A percentile compares a stretch with the other conserved stretches of the same genome.
phyloP scores from a whole-genome alignment of 352 stramenopile species.

The Pythium biforme region DNA sequence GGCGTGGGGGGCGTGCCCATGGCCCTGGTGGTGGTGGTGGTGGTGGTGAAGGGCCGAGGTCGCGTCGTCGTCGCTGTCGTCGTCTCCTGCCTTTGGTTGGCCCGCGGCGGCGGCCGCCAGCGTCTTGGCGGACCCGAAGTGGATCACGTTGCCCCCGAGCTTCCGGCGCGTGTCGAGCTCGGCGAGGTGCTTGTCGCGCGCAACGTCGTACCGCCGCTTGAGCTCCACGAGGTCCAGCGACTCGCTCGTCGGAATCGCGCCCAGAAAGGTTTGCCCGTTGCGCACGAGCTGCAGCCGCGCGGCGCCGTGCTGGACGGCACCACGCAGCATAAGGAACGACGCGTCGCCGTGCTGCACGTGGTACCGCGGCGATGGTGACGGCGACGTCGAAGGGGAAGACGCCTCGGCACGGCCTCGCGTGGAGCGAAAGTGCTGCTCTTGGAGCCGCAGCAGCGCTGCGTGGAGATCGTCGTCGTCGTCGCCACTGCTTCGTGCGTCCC shows the following conservation, averaged over 20 bases:
- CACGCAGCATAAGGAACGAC: slow-evolving; percentile 49
- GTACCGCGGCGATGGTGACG: slow-evolving; percentile 7
- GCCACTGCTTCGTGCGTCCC: not conserved
- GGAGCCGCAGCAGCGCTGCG: slow-evolving; percentile 7
- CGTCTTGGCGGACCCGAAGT: not conserved
- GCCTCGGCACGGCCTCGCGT: not conserved
- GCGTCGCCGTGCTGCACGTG: slow-evolving; percentile 28
- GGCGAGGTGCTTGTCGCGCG: slow-evolving; percentile 6
- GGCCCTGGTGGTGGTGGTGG: not conserved
- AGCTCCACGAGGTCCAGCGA: slow-evolving; percentile 32
- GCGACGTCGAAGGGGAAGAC: not conserved
- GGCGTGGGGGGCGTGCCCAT: not conserved
- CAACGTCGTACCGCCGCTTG: slow-evolving; percentile 20
- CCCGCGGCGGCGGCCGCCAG: not conserved
- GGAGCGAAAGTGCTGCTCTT: slow-evolving; percentile 16
- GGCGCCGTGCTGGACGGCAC: slow-evolving; percentile 52
- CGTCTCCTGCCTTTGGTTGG: not conserved
- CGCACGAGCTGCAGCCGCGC: slow-evolving; percentile 43
- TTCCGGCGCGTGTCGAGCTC: slow-evolving; percentile 9
- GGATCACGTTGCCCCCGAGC: not conserved
- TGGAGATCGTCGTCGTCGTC: slow-evolving; percentile 18
- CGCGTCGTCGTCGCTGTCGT: not conserved
- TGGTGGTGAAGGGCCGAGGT: not conserved
- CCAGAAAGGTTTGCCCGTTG: slow-evolving; percentile 51
- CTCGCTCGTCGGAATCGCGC: slow-evolving; percentile 32